These are phyloP conservation scores for Glarea lozoyensis DNA, from an alignment of 495 filamentous ascomycete species.

Conservation along the genomic window DNA sequence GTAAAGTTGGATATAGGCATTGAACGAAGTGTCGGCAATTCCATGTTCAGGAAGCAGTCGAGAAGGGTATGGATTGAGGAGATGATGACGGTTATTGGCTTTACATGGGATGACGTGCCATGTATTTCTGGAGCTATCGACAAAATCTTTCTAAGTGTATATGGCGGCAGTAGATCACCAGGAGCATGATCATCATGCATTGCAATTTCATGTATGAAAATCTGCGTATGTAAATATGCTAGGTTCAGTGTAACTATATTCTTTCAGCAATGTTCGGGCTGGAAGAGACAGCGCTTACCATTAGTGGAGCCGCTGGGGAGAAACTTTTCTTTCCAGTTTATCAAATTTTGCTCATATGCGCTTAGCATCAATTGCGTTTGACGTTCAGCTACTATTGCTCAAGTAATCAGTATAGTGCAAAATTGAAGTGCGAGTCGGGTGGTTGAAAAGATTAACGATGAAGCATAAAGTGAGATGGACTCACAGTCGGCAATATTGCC, in stretches of 20 bases:
- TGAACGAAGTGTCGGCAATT: conserved; percentile 30
- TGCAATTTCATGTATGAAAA: conserved; percentile 42
- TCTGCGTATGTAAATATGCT: conserved; percentile 35
- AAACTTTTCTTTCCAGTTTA: conserved; percentile 33
- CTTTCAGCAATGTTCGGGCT: conserved; percentile 2
- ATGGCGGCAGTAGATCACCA: conserved; percentile 33
- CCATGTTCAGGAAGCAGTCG: conserved; percentile 34
- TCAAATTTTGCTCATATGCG: conserved; percentile 39
- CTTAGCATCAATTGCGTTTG: conserved; percentile 36
- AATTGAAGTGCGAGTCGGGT: too few species aligned
- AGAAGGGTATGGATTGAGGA: conserved; percentile 38
- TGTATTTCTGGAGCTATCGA: conserved; percentile 17
- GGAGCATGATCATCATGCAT: conserved; percentile 42
- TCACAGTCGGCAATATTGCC: conserved; percentile 27
- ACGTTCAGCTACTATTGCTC: conserved; percentile 39
- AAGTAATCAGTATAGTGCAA: too few species aligned
- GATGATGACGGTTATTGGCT: conserved; percentile 41
- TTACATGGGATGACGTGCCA: conserved; percentile 35
- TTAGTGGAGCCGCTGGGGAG: conserved; percentile 29
- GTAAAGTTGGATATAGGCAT: conserved; percentile 39
- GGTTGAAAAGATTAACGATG: too few species aligned
- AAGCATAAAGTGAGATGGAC: too few species aligned
- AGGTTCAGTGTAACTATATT: conserved; percentile 32
- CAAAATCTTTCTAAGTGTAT: conserved; percentile 20
- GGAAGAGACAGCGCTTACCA: conserved; percentile 12